Evolutionary conservation across 371 early-diverging fungal species (phyloP), one percentile per base, ranked within the genome.

Genomic region (Mucor circinelloides): DNA sequence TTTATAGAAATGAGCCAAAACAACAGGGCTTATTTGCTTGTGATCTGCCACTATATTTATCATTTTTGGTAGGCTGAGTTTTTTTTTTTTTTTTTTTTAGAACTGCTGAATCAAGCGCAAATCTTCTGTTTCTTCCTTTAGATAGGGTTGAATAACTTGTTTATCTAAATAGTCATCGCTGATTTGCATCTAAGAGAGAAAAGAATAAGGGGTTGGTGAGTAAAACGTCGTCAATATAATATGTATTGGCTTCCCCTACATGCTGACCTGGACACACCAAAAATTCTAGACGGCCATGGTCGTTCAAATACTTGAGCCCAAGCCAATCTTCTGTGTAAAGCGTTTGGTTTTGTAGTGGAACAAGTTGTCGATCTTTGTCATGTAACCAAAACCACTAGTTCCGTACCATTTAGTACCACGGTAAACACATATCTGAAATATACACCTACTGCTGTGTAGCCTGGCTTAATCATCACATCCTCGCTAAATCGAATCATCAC

Each of bases 381-480:
- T 87, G 79, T 58, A 83, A 87, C 67, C 88, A 91, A 71, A 95
- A 95, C 93, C 94, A 94, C 84, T 93, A 81, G 25, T 9, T 19
- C n/a, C n/a, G n/a, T 6, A 19, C 6, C 25, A 15, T 25, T 52
- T 27, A 13, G 13, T 13, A 25, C 23, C 15, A 27, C 6, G 25
- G 6, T 13, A 3, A 27, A 25, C 27, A 25, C 27, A 52, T 27
- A 13, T 12, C 12, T 2, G 27, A n/a, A 9, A 12, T 13, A n/a
- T 31, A 64, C 30, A 58, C 52, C 77, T 85, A 90, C 91, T 46
- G 94, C 85, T 31, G 90, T 90, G 57, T 89, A 88, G 27, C 78
- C 81, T 17, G 97, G 97, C 36, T 87, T 89, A 38, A 97, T 88
- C 75, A 90, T 93, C 19, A 77, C 70, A 68, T 97, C 98, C 9